A percentile compares a stretch with the other conserved stretches of the same genome.
These are phyloP conservation scores for Erythrophleum ivorense DNA, from an alignment of 331 rosid genomes.

Conservation along the genomic window DNA sequence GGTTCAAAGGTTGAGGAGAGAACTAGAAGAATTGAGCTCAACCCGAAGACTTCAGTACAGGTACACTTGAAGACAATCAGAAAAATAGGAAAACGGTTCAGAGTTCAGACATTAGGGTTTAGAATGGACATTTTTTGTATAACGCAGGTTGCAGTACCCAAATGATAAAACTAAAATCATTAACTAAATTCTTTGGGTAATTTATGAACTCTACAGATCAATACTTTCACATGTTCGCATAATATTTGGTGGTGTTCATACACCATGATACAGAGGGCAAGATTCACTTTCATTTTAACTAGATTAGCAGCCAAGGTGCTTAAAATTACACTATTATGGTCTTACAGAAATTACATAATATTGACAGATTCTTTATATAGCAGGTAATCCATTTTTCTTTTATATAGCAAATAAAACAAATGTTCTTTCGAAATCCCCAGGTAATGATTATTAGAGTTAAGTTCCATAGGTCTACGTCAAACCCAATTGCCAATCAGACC, in stretches of 20 bases:
- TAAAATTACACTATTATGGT: not conserved
- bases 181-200: not conserved
- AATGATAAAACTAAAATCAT: not conserved
- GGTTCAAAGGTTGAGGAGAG: not conserved
- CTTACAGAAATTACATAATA: not conserved
- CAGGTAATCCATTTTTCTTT: not conserved
- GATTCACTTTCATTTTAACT: not conserved
- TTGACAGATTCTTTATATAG: not conserved
- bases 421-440: not conserved
- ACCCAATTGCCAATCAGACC: conserved; percentile 1
- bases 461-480: conserved; percentile 2
- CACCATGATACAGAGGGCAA: not conserved
- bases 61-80: not conserved
- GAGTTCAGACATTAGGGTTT: not conserved
- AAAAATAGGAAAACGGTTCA: not conserved
- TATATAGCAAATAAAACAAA: conserved; percentile 2
- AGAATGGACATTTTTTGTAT: not conserved
- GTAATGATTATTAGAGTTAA: not conserved
- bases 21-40: not conserved
- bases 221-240: not conserved
- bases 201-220: not conserved
- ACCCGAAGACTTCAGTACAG: not conserved
- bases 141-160: not conserved
- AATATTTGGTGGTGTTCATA: not conserved
- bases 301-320: conserved; percentile 7